Conservation (phyloP, 306 rosid species). For the Vigna nakashimae region DNA sequence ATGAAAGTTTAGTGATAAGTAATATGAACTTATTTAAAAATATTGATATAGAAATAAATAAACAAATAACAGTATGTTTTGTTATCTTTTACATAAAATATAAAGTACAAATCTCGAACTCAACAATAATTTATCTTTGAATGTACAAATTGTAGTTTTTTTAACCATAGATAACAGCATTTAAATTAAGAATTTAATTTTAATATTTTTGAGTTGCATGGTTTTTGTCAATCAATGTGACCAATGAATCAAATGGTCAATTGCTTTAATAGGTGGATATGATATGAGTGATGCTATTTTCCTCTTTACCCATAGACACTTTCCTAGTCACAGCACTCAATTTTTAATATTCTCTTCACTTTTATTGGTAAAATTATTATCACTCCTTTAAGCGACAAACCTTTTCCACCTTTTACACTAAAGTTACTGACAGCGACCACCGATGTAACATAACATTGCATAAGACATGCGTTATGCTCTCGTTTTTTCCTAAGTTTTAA, state of each 20-base stretch:
- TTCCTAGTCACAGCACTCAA: background rate
- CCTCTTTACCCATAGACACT: background rate
- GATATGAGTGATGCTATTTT: conserved; percentile 9
- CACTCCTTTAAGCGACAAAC: conserved; percentile 39
- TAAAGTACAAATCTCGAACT: too few species aligned
- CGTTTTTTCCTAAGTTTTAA: background rate
- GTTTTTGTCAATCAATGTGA: conserved; percentile 43
- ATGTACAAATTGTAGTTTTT: too few species aligned
- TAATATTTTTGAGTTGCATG: conserved; percentile 35
- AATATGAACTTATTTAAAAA: too few species aligned
- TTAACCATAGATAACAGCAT: too few species aligned
- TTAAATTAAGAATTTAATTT: background rate
- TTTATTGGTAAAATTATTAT: conserved; percentile 7
- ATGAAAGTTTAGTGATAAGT: too few species aligned
- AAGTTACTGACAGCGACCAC: conserved; percentile 40
- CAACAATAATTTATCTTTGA: too few species aligned
- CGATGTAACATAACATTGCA: conserved; percentile 10
- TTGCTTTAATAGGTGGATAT: conserved; percentile 1
- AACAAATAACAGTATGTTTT: too few species aligned
- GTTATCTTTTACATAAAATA: too few species aligned
- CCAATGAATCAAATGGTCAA: conserved; percentile 26
- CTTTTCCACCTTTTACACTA: conserved; percentile 41
- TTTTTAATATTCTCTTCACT: background rate
- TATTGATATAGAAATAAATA: too few species aligned
- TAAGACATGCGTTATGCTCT: conserved; percentile 2